Evolutionary conservation across 2,329 filamentous ascomycete species (phyloP).

Genomic region (Neospermospora avenae): DNA sequence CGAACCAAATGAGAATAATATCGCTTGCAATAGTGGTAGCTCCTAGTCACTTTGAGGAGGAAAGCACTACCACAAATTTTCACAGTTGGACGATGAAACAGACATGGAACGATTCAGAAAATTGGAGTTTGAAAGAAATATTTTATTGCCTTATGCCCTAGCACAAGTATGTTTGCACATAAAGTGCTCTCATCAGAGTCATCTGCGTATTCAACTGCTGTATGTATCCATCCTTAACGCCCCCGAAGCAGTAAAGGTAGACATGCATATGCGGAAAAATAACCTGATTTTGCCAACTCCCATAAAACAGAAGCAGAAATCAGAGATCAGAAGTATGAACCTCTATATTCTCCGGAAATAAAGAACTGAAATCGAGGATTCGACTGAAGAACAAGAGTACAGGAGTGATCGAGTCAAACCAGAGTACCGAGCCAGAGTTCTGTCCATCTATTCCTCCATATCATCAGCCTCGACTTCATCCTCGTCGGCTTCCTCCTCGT

Average conservation of each 20-base stretch:
- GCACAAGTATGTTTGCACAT: background rate
- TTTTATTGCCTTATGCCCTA: background rate
- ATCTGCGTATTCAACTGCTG: background rate
- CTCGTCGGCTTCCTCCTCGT: background rate
- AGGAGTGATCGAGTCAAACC: background rate
- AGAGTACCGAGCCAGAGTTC: background rate
- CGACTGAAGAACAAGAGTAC: background rate
- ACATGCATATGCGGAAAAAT: background rate
- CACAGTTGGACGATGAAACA: too few species aligned
- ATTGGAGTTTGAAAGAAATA: background rate
- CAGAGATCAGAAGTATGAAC: background rate
- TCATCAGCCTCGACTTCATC: background rate
- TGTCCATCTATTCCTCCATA: slow-evolving; percentile 5
- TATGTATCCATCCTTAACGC: background rate
- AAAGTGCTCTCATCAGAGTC: background rate
- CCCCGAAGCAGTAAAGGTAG: background rate
- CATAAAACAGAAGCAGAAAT: background rate
- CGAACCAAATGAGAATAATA: too few species aligned
- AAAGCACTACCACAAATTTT: too few species aligned
- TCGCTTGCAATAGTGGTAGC: too few species aligned
- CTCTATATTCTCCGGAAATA: background rate
- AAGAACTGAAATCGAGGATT: background rate
- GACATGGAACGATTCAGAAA: background rate
- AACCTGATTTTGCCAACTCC: background rate
- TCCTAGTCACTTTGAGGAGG: too few species aligned